Evolutionary conservation across 208 protist species (phyloP).

Genomic region (Jaenimonas drosophilae): DNA sequence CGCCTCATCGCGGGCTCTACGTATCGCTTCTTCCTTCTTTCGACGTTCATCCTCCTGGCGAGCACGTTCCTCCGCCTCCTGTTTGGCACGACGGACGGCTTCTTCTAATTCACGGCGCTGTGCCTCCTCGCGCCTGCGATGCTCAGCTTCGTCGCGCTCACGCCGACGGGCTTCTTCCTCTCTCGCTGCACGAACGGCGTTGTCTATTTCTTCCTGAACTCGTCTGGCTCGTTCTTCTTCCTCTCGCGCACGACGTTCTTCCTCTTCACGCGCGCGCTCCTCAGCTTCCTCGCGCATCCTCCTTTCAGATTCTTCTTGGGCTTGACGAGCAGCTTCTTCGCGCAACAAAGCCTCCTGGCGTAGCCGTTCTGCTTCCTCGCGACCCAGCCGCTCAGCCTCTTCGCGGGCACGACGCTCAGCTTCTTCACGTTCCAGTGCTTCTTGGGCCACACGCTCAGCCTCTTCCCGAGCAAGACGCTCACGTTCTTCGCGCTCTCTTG

Average conservation of each 20-base stretch:
- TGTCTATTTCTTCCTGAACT: constrained; percentile 2
- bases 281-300: neutral
- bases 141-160: no score
- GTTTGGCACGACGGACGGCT: neutral
- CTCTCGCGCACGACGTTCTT: neutral
- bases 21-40: neutral
- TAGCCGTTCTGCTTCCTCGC: neutral
- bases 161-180: no score
- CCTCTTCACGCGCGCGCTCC: neutral
- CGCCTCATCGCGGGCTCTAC: no score
- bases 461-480: neutral
- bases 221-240: neutral
- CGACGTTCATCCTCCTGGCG: neutral
- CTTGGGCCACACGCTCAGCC: neutral
- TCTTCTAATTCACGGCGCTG: constrained; percentile 1
- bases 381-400: neutral
- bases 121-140: neutral
- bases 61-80: neutral
- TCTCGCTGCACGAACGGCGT: no score
- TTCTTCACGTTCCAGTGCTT: neutral
- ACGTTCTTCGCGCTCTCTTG: no score
- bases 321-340: neutral
- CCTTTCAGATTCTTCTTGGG: neutral
- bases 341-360: no score
- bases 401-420: no score